A percentile compares a stretch with the other conserved stretches of the same genome.
Evolutionary conservation across 176 grass and related monocot genomes (phyloP).

Genomic region (Themeda triandra): DNA sequence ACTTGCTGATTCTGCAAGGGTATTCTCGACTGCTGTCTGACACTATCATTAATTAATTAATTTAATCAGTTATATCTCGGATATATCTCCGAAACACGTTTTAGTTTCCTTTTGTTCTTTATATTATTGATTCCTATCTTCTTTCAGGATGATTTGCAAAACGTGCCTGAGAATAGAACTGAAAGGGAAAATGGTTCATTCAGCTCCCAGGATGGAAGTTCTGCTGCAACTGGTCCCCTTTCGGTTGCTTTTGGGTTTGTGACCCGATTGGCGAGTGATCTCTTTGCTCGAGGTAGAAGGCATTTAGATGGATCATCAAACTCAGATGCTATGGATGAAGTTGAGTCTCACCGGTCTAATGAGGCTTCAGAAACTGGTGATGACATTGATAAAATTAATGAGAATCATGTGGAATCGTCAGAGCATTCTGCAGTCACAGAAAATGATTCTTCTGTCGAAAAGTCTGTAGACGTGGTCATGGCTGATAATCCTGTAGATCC

Average conservation of each 20-base stretch:
- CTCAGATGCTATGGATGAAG: conserved; percentile 61
- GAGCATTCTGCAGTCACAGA: conserved; percentile 21
- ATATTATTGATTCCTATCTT: conserved; percentile 15
- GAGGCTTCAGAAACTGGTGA: conserved; percentile 65
- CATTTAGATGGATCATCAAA: conserved; percentile 58
- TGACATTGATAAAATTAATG: conserved; percentile 45
- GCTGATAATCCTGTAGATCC: conserved; percentile 38
- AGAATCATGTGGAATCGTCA: conserved; percentile 18
- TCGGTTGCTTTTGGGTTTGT: conserved; percentile 79
- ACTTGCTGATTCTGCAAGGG: conserved; percentile 58
- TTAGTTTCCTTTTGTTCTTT: neutral
- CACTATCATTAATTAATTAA: neutral
- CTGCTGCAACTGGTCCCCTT: conserved; percentile 53
- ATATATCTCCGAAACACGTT: neutral
- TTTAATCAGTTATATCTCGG: neutral
- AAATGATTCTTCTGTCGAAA: conserved; percentile 27
- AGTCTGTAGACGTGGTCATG: conserved; percentile 30
- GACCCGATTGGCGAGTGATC: conserved; percentile 57
- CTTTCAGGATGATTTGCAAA: conserved; percentile 39
- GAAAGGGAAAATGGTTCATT: conserved; percentile 44
- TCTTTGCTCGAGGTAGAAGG: conserved; percentile 81
- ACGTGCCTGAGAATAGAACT: conserved; percentile 18
- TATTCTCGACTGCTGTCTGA: conserved; percentile 32
- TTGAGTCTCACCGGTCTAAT: conserved; percentile 45
- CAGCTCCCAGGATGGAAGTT: conserved; percentile 46